Evolutionary conservation across 768 basidiomycete genomes (phyloP), one percentile per base, ranked within the genome.

Genomic region (Pulveroboletus ravenelii): DNA sequence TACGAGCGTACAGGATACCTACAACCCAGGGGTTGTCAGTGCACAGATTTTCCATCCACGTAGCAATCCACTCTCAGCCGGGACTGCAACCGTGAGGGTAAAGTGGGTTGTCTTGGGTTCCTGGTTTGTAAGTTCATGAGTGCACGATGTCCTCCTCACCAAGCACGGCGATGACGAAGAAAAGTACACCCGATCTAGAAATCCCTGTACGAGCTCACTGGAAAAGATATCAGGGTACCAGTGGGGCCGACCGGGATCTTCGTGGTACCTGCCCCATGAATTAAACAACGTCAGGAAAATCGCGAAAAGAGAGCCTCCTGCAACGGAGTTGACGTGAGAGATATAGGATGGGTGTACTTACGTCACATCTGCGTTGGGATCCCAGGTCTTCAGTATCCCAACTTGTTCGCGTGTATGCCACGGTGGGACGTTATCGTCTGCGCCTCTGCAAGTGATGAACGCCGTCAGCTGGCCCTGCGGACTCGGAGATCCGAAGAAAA

Each of bases 371-470:
- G 77, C 74, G 7, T 73, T 60, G 1, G 74, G 64, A 44, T 76
- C 71, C 81, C 82, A 87, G 3, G 79, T 71, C 53, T 77, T 76
- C 27, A 93, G 54, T 15, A 82, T 67, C 23, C 75, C 73, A 3
- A 87, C 72, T 10, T 78, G 71, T 62, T 85, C 82, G 18, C 93
- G 78, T 3, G 83, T 80, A 57, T 95, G 92, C 81, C 90, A 89
- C 0, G 82, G 79, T 2, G 93, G 91, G 4, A 96, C 93, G 53
- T 96, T 94, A 35, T 84, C 80, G 62, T 96, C 93, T 34, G 73
- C 73, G 3, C 86, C 87, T 17, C 88, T 89, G 56, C 32, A 44
- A n/a, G 9, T 10, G 23, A 43, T 8, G 6, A 17, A 29, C 15
- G 48, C 25, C n/a, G 31, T 42, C 31, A 48, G 34, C 18, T 38